Base-by-base conservation (phyloP, 2,329 filamentous ascomycete genomes). In the Coniella lustricola region DNA sequence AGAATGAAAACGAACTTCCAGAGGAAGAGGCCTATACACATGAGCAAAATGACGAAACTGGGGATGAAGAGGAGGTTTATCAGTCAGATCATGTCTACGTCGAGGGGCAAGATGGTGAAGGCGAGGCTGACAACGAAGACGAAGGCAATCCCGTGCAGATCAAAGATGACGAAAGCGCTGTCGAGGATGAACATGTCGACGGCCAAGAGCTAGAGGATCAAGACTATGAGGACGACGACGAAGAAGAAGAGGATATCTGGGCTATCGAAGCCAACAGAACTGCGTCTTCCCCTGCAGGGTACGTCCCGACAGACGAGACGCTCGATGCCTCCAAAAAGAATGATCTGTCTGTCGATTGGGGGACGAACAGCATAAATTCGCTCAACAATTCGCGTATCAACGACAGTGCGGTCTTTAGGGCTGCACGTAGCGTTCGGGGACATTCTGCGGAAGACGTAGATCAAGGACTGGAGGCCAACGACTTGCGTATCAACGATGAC, bases 241-340 rank as follows among this genome's bases (percentile, higher is more conserved):
- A 73, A n/a, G 69, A 71, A 3, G 73, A 72, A 10, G 66, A 64
- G 3, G 72, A 81, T 54, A 68, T 82, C 10, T 82, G 77, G 77
- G 77, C 75, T 29, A 57, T 79, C 20, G 78, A 81, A 57, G 77
- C 77, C 10, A 67, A 72, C 46, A 70, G 77, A 7, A 67, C 68
- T 1, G 70, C 73, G 9, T 60, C 54, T 4, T 56, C 62, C 8
- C 46, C 53, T 5, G 59, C 56, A 31, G 49, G 48, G 44, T 32
- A 49, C 55, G 42, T 41, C 51, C 55, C 43, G 29, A 53, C 49
- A 18, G 54, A 59, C 8, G 51, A 55, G 1, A 44, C 46, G 0
- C 21, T 54, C 50, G 55, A 56, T 42, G 56, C 55, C 7, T 56
- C 60, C 44, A 59, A 58, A 41, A 61, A 63, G 49, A 59, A 50